Evolutionary conservation across 1,284 basidiomycete species (phyloP), one percentile per base, ranked within the genome.

Genomic region (Ganoderma boninense): DNA sequence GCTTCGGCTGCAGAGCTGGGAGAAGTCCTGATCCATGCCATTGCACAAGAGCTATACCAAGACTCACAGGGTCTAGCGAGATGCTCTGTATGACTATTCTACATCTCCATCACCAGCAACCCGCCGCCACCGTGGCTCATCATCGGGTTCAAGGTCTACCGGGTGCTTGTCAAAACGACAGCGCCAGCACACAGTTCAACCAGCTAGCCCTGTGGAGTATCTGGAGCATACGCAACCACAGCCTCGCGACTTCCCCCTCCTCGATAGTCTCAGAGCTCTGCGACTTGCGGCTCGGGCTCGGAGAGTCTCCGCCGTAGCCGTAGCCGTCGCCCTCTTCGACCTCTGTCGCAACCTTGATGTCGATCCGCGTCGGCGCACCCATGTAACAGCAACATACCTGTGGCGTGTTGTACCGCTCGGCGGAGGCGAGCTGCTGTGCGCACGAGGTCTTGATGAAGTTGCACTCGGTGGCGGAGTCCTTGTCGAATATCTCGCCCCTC

Each of bases 401-500:
- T 3, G 69, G 69, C 5, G 62, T 44, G 14, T 63, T 66, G 62
- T 56, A 69, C 20, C 42, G 69, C 35, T 69, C 69, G 23, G 66
- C 56, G 8, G 69, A 23, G 23, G 69, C 65, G 13, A 69, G 43
- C 29, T 52, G 69, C 6, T 59, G 40, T 23, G 62, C 65, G 7
- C 65, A 65, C 4, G 69, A 40, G 56, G 26, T 29, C 26, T 29
- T 29, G 26, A 70, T 59, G 35, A 66, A 54, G 56, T 64, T 67
- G 44, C 62, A 57, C 8, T 14, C 49, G 18, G 44, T 46, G 8
- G 57, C 29, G 13, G 56, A 42, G 3, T 46, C 16, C 0, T 40
- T 4, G 23, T 46, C 62, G 62, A 70, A 70, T 23, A 70, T 26
- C 29, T 64, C 66, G 40, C 66, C 62, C 13, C 14, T 56, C 29